Evolutionary conservation across 352 stramenopile species (phyloP).

Genomic region (Globisporangium middletonii): DNA sequence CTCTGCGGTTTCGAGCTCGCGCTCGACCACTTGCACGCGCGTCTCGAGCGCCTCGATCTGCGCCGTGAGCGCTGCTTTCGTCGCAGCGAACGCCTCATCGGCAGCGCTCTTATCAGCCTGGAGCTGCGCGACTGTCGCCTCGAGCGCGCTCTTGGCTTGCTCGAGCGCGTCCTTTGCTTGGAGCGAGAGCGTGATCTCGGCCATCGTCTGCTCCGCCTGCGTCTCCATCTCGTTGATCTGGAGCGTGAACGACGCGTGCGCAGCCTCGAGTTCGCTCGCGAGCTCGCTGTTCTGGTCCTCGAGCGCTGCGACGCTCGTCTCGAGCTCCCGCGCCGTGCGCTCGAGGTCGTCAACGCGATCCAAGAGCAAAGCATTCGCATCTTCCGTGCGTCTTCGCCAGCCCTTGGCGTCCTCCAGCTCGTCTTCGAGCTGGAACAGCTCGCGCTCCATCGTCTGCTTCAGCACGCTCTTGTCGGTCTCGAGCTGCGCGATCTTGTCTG

Average conservation of each 20-base stretch:
- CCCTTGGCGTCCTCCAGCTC: slow-evolving; percentile 43
- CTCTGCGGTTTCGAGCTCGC: neutral
- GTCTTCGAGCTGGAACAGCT: slow-evolving; percentile 25
- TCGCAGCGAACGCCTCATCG: slow-evolving; percentile 2
- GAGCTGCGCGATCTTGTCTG: slow-evolving; percentile 53
- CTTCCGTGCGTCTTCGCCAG: slow-evolving; percentile 37
- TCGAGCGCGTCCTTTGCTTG: slow-evolving; percentile 21
- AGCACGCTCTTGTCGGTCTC: slow-evolving; percentile 33
- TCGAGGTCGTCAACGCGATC: slow-evolving; percentile 18
- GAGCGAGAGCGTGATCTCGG: slow-evolving; percentile 28
- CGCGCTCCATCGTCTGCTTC: slow-evolving; percentile 13
- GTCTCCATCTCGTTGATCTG: slow-evolving; percentile 22
- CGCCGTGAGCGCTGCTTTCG: neutral
- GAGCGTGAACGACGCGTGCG: slow-evolving; percentile 18
- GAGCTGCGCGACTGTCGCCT: slow-evolving; percentile 12
- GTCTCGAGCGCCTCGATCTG: neutral
- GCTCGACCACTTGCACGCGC: neutral
- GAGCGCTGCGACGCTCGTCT: slow-evolving; percentile 14
- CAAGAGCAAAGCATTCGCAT: slow-evolving; percentile 33
- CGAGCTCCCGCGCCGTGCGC: slow-evolving; percentile 14
- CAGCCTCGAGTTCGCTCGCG: slow-evolving; percentile 17
- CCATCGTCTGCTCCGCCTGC: slow-evolving; percentile 27
- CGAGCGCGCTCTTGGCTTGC: slow-evolving; percentile 3
- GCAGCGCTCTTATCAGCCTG: slow-evolving; percentile 13
- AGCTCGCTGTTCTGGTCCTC: slow-evolving; percentile 32